Evolutionary conservation across 1,284 basidiomycete species (phyloP).

Genomic region (Fistulinella cinereoalba): DNA sequence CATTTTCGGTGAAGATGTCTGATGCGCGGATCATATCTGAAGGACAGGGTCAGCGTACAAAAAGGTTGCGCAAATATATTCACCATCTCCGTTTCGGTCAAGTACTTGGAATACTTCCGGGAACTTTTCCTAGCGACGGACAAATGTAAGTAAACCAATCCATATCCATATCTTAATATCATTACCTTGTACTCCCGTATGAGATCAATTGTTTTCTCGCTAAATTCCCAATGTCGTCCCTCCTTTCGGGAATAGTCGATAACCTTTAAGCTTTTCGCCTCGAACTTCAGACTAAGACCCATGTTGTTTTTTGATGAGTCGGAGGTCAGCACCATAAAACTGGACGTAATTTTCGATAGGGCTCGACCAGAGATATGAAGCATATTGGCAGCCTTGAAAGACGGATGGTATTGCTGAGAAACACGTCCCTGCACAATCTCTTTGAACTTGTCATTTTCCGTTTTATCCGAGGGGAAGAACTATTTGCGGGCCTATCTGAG

Average conservation of each 20-base stretch:
- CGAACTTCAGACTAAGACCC: constrained; percentile 95
- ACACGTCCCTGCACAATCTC: constrained; percentile 56
- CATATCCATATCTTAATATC: not conserved
- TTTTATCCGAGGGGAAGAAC: constrained; percentile 83
- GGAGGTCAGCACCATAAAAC: constrained; percentile 78
- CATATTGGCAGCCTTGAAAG: constrained; percentile 70
- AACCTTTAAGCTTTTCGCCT: constrained; percentile 94
- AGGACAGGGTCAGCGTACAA: constrained; percentile 4
- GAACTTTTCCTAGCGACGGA: constrained; percentile 53
- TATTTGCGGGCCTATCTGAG: constrained; percentile 30
- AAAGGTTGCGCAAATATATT: not conserved
- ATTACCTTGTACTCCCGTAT: constrained; percentile 79
- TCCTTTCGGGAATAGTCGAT: constrained; percentile 90
- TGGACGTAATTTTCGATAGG: constrained; percentile 88
- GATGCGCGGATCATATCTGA: constrained; percentile 71
- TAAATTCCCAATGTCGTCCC: constrained; percentile 90
- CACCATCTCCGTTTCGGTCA: constrained; percentile 69
- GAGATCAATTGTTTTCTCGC: constrained; percentile 80
- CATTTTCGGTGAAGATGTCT: constrained; percentile 70
- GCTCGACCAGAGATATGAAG: constrained; percentile 73
- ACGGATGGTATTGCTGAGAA: constrained; percentile 67
- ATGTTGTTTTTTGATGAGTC: constrained; percentile 86
- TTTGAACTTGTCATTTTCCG: constrained; percentile 79
- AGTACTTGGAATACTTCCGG: constrained; percentile 79
- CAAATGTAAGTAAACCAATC: not conserved